Evolutionary conservation across 768 basidiomycete genomes (phyloP), one percentile per base, ranked within the genome.

Genomic region (Boletus coccyginus): DNA sequence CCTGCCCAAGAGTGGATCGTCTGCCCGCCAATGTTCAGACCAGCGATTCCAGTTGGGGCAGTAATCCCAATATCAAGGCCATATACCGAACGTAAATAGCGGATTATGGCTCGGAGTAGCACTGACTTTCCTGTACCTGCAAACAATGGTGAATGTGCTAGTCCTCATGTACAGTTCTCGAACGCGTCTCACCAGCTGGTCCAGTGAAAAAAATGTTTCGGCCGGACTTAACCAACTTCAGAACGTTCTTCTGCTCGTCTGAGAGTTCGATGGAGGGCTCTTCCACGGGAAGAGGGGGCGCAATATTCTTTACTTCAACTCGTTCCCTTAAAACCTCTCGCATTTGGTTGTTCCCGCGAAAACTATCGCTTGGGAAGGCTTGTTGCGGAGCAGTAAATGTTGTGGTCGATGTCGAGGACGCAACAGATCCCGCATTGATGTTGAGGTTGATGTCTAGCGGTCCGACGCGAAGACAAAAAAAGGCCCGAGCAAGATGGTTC

Each of bases 151-250:
- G n/a, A 53, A 43, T 10, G 19, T 29, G 31, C 13, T n/a, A 16
- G 33, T 53, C 46, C 24, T 38, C 51, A n/a, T 29, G 32, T 12
- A 36, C 1, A 35, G 45, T 36, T 33, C 43, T 46, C 21, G 56
- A 46, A 35, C 2, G 24, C n/a, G 5, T 8, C 35, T 59, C 55
- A 87, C 88, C 86, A 54, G 88, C 88, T 53, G 85, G 80, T 21
- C 88, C 88, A 2, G 87, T 90, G 68, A 90, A 90, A 73, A 91
- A 90, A 31, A 89, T 77, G 56, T 78, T 88, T 57, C 77, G 69
- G 1, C 83, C 82, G 7, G 75, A 73, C 36, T 81, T 75, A 9
- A 88, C 83, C 38, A 76, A 57, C 11, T 68, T 59, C 13, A 83
- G 43, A n/a, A 83, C 72, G 1, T 52, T 24, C 49, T 59, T 64